Base-by-base conservation (phyloP, 345 rosid genomes). In the Raphanus raphanistrum region DNA sequence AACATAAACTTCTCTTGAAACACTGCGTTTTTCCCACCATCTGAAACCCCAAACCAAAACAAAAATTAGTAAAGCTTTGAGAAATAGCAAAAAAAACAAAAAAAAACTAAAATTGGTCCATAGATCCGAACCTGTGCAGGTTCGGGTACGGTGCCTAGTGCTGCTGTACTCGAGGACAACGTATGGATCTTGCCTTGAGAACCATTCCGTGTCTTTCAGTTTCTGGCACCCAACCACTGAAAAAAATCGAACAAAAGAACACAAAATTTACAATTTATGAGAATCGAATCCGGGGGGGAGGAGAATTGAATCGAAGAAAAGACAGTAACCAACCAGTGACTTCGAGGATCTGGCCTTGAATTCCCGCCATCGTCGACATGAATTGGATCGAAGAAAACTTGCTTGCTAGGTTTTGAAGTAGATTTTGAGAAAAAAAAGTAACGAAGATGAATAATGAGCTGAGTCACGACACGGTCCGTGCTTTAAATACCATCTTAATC, bases 1-100 rank as follows among this genome's bases (percentile, higher is more conserved):
- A 90, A 85, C 62, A 86, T 84, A 79, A 92, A 92, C 84, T 90
- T 95, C 84, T 95, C 98, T 80, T 95, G 96, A 57, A 95, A 95
- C 1, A 84, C 87, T 2, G 98, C 98, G 66, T 86, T 88, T 35
- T 75, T 91, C 15, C 90, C 91, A 66, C 99, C 99, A 91, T 93
- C 98, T 48, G 16, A 45, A 45, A 12, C 6, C 54, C 6, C 3
- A 12, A 10, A 10, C 5, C 16, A 35, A 43, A 43, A 4, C 15
- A 45, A 45, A 13, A 4, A 12, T 45, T 2, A 45, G 15, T 45
- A 45, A 10, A 2, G 0, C 1, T 3, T 9, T 7, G 35, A 35
- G 48, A 41, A 41, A 1, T 2, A 4, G 3, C 31, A 28, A 28
- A 36, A 21, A 21, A 21, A 21, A 21, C 0, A 5, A 33, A 7